Conservation (phyloP, 2,329 filamentous ascomycete species). For the Xylariaceae sp. region DNA sequence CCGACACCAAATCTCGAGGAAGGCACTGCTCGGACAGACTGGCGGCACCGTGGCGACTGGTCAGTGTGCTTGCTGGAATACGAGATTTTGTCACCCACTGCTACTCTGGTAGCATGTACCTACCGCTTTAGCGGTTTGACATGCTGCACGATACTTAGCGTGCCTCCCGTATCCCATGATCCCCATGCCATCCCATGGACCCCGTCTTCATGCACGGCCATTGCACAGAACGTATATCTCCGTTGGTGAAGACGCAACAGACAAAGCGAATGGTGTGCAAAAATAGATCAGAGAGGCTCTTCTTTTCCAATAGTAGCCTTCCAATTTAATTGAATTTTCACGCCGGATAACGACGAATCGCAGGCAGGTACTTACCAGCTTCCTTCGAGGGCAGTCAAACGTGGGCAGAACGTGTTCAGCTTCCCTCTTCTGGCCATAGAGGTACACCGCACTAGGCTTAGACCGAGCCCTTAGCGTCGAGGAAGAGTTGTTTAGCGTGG, state of each 20-base stretch:
- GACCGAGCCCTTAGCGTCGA: background rate
- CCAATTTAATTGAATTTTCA: background rate
- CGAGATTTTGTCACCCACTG: slow-evolving; percentile 10
- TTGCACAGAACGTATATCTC: background rate
- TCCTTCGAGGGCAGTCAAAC: background rate
- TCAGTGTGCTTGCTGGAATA: slow-evolving; percentile 7
- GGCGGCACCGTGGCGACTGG: background rate
- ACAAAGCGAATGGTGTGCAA: too few relatives aligned
- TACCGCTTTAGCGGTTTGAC: background rate
- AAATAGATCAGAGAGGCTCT: too few relatives aligned
- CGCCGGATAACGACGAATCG: background rate
- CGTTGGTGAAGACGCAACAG: too few relatives aligned
- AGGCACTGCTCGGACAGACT: background rate
- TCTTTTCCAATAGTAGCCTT: too few relatives aligned
- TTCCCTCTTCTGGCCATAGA: background rate
- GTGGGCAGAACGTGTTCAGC: background rate
- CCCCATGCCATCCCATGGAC: background rate
- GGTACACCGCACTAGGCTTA: background rate
- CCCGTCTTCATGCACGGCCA: background rate
- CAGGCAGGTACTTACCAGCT: background rate
- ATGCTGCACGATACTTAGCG: background rate
- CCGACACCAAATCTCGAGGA: background rate
- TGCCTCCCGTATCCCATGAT: background rate
- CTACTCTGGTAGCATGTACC: background rate
- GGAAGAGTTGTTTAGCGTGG: background rate